Conservation (phyloP, 2,329 filamentous ascomycete genomes). For the Paecilomyces variotii region DNA sequence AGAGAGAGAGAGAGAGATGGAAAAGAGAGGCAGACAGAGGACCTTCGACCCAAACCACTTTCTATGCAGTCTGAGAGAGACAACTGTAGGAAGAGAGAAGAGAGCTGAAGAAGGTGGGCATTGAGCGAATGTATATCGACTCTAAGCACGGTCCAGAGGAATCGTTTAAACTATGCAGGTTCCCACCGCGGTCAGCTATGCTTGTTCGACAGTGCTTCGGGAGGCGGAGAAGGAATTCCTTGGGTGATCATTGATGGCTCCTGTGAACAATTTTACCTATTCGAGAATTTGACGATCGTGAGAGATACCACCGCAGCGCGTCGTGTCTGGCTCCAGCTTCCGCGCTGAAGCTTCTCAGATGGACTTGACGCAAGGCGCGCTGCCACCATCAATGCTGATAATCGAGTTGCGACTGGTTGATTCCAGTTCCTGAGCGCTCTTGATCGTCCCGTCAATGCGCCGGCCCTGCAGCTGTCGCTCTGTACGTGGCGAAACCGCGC, state of each 20-base stretch:
- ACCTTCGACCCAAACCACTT: background rate
- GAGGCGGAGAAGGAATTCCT: slow-evolving; percentile 1
- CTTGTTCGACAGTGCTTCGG: slow-evolving; percentile 14
- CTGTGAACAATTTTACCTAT: background rate
- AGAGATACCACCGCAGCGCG: slow-evolving; percentile 2
- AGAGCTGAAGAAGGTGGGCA: background rate
- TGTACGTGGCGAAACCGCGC: background rate
- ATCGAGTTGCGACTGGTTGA: background rate
- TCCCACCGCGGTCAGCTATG: slow-evolving; percentile 9
- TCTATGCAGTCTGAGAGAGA: background rate
- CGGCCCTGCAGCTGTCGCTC: background rate
- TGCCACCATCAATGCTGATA: background rate
- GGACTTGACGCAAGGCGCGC: slow-evolving; percentile 6
- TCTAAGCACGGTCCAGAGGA: background rate
- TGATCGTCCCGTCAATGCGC: background rate
- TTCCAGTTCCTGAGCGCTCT: background rate
- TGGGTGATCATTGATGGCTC: background rate
- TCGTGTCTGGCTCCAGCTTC: slow-evolving; percentile 6
- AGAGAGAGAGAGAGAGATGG: background rate
- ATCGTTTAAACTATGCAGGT: background rate
- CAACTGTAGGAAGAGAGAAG: background rate
- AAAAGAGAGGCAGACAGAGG: background rate
- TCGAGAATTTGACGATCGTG: background rate
- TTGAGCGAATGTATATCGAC: slow-evolving; percentile 1
- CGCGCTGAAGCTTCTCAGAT: slow-evolving; percentile 1